Evolutionary conservation across 1,284 basidiomycete genomes (phyloP).

Genomic region (Sanghuangporus sanghuang): DNA sequence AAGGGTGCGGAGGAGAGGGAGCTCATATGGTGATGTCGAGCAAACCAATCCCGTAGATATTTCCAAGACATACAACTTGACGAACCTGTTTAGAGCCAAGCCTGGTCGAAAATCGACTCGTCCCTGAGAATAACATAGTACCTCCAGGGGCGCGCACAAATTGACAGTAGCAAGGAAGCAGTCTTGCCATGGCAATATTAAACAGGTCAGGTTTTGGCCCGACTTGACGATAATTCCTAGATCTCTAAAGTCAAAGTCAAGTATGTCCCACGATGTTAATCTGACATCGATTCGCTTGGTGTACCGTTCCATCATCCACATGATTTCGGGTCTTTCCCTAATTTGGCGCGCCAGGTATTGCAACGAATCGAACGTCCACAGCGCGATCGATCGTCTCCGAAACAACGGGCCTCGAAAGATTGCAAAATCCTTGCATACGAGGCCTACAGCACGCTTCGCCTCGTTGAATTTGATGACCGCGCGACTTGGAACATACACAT

Average conservation of each 20-base stretch:
- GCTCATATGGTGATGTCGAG: background rate
- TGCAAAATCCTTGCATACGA: background rate
- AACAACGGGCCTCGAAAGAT: background rate
- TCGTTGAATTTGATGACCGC: background rate
- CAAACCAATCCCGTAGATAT: background rate
- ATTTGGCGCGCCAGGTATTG: background rate
- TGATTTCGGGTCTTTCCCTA: background rate
- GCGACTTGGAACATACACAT: background rate
- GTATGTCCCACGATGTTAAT: too few relatives aligned
- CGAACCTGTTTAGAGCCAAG: background rate
- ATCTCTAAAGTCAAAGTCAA: background rate
- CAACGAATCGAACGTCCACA: background rate
- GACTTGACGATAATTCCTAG: background rate
- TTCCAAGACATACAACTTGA: background rate
- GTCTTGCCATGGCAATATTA: background rate
- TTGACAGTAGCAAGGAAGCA: background rate
- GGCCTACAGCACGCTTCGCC: conserved; percentile 4
- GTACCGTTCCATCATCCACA: background rate
- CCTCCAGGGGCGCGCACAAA: background rate
- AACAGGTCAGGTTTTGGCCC: background rate
- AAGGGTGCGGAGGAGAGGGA: conserved; percentile 6
- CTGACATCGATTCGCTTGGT: background rate
- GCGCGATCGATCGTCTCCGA: background rate
- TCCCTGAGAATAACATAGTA: background rate
- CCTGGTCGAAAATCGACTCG: background rate